Percentiles rank a stretch among this genome's conserved stretches.
These are phyloP conservation scores for Colletotrichum aenigma DNA, from an alignment of 2,329 filamentous ascomycete genomes.

Conservation along the genomic window DNA sequence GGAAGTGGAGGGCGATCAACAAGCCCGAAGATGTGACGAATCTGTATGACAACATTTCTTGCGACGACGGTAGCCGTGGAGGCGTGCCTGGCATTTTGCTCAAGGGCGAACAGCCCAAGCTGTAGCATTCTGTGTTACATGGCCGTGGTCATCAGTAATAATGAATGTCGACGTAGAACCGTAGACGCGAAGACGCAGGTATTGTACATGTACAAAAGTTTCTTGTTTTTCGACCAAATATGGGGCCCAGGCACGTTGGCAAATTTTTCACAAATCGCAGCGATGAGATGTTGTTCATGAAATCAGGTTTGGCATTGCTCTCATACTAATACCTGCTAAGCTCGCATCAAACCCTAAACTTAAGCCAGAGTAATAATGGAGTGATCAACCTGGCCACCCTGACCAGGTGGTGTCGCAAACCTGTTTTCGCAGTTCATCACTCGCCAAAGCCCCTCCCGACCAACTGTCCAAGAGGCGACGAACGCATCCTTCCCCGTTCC, in stretches of 20 bases:
- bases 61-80: slow-evolving; percentile 58
- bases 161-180: not conserved
- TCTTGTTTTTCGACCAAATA: not conserved
- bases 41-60: slow-evolving; percentile 44
- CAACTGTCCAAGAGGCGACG: not conserved
- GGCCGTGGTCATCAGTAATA: not conserved
- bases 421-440: not conserved
- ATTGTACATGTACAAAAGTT: not conserved
- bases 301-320: slow-evolving; percentile 2
- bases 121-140: not conserved
- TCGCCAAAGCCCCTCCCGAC: not conserved
- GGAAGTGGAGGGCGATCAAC: slow-evolving; percentile 66
- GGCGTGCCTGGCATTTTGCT: slow-evolving; percentile 51
- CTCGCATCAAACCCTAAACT: not conserved
- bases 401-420: not conserved
- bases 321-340: not conserved
- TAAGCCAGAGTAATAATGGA: slow-evolving; percentile 1
- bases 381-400: not conserved
- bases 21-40: slow-evolving; percentile 38
- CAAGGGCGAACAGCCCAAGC: slow-evolving; percentile 42
- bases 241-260: not conserved
- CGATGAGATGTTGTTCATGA: not conserved
- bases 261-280: not conserved
- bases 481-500: not conserved
- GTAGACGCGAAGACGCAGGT: not conserved